Evolutionary conservation across 2,329 filamentous ascomycete genomes (phyloP).

Genomic region (Claviceps citrina): DNA sequence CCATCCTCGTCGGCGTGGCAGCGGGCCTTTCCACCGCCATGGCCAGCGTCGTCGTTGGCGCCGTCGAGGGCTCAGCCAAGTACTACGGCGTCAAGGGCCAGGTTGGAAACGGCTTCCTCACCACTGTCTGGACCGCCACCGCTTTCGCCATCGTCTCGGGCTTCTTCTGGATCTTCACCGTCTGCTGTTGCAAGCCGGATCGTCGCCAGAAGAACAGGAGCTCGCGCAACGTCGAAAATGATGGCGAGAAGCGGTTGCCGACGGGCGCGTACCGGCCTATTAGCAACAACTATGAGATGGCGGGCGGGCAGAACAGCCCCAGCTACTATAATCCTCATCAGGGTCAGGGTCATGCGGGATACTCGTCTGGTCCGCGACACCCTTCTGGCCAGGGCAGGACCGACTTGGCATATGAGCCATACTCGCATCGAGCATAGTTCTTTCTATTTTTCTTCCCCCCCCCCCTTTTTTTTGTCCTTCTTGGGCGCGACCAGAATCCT

Average conservation of each 20-base stretch:
- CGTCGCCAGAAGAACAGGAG: constrained; percentile 18
- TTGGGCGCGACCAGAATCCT: too few species aligned
- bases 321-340: constrained; percentile 23
- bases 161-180: constrained; percentile 82
- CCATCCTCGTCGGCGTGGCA: constrained; percentile 39
- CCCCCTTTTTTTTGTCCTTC: not conserved
- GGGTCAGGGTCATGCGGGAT: constrained; percentile 6
- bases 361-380: constrained; percentile 19
- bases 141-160: constrained; percentile 60
- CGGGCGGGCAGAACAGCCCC: constrained; percentile 10
- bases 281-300: constrained; percentile 19
- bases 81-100: constrained; percentile 53
- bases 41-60: constrained; percentile 50
- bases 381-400: constrained; percentile 27
- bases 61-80: constrained; percentile 37
- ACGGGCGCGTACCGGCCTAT: constrained; percentile 23
- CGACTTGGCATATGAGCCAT: constrained; percentile 49
- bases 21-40: constrained; percentile 62
- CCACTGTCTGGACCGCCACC: constrained; percentile 62
- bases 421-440: constrained; percentile 39
- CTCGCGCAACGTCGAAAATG: constrained; percentile 17
- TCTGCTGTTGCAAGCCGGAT: constrained; percentile 70
- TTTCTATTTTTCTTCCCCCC: not conserved
- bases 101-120: constrained; percentile 56
- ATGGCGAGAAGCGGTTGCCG: constrained; percentile 38